These are phyloP conservation scores for Saprolegnia diclina DNA, from an alignment of 352 stramenopile species.

Conservation along the genomic window DNA sequence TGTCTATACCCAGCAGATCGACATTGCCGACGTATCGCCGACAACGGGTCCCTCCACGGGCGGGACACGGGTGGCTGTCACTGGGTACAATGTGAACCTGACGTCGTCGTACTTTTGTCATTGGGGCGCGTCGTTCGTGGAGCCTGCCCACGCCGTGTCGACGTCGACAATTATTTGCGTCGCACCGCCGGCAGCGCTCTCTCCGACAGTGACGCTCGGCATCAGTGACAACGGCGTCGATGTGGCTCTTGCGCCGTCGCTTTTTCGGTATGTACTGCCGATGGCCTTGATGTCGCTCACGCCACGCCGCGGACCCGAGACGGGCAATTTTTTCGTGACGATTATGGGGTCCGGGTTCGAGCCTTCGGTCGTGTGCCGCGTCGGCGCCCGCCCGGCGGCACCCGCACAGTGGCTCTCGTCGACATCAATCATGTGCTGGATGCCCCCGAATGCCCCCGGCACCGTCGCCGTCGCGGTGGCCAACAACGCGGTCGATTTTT, in stretches of 20 bases:
- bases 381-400: not conserved
- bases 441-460: conserved; percentile 2
- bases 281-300: not conserved
- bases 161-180: not conserved
- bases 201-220: not conserved
- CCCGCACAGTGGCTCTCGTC: conserved; percentile 14
- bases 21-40: conserved; percentile 33
- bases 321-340: conserved; percentile 12
- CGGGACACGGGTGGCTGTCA: conserved; percentile 38
- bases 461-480: conserved; percentile 11
- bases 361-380: conserved; percentile 6
- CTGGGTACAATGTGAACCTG: conserved; percentile 31
- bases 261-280: conserved; percentile 29
- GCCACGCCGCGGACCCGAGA: conserved; percentile 24
- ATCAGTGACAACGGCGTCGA: conserved; percentile 22
- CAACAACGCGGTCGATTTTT: conserved; percentile 29
- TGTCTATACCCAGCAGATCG: not conserved
- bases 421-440: conserved; percentile 7
- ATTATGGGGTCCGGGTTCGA: conserved; percentile 11
- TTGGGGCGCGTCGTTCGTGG: not conserved
- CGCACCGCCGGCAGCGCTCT: not conserved
- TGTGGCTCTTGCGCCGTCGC: not conserved
- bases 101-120: conserved; percentile 27
- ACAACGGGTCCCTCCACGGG: conserved; percentile 33
- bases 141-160: not conserved